Conservation (phyloP, 345 rosid genomes). For the Arabidopsis thaliana region DNA sequence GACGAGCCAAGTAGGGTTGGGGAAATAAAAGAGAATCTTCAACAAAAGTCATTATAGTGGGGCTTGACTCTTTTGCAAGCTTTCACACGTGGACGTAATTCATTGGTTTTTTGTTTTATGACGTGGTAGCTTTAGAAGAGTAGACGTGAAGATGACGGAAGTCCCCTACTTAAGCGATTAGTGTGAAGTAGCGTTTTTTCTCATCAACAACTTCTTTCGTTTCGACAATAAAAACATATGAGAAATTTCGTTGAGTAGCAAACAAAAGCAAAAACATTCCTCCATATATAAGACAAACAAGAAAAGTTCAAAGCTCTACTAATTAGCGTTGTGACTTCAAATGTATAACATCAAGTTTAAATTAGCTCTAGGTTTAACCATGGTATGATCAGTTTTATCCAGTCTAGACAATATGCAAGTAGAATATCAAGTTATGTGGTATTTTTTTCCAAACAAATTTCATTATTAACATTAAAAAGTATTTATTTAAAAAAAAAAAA, state of each 20-base stretch:
- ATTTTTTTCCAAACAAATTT: no score
- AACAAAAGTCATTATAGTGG: conserved; percentile 27
- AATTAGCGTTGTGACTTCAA: neutral
- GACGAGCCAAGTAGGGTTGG: conserved; percentile 35
- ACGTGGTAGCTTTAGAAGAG: conserved; percentile 33
- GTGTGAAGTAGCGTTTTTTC: neutral
- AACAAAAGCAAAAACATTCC: neutral
- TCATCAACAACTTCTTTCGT: neutral
- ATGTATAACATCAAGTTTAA: neutral
- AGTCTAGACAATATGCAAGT: no score
- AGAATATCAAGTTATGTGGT: no score
- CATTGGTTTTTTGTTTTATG: conserved; percentile 1
- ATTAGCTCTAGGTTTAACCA: no score
- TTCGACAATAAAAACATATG: neutral
- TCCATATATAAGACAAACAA: neutral
- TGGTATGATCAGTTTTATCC: no score
- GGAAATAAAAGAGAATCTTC: conserved; percentile 9
- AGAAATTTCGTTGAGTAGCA: neutral
- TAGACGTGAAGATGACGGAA: conserved; percentile 43
- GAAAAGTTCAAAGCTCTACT: neutral
- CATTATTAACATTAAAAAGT: no score
- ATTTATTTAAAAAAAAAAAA: no score
- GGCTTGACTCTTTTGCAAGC: conserved; percentile 40
- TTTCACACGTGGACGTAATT: conserved; percentile 3
- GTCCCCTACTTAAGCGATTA: neutral